phyloP scores from a whole-genome alignment of 75 land plant species.

The Cryptomeria japonica region DNA sequence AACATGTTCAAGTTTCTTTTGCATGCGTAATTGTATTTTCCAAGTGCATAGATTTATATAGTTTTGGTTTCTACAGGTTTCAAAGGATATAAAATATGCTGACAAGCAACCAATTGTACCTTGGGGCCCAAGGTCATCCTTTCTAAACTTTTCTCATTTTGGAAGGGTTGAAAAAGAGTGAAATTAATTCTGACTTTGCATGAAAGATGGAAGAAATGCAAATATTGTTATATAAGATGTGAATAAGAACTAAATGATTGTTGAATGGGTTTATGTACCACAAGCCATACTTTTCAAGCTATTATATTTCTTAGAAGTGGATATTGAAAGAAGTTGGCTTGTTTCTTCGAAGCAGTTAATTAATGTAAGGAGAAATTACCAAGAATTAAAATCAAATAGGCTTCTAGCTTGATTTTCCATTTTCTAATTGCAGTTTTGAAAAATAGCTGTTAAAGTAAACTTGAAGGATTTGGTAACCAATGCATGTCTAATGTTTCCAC shows the following conservation, averaged over 20 bases:
- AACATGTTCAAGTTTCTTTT: background rate
- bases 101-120: conserved; percentile 89
- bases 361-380: no score
- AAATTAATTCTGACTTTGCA: background rate
- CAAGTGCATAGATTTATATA: background rate
- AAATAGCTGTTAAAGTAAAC: background rate
- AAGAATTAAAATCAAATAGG: no score
- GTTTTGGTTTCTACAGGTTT: conserved; percentile 58
- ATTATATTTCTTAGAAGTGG: background rate
- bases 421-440: background rate
- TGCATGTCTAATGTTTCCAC: background rate
- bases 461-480: background rate
- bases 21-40: no score
- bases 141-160: background rate
- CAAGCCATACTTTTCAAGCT: conserved; percentile 1
- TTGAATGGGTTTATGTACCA: background rate
- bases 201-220: background rate
- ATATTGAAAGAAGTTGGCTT: background rate
- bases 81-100: conserved; percentile 94
- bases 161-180: background rate
- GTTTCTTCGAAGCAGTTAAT: background rate
- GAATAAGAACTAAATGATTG: conserved; percentile 6
- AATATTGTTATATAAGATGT: background rate
- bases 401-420: background rate
- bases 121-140: conserved; percentile 90